A percentile compares a stretch with the other conserved stretches of the same genome.
These are phyloP conservation scores for Fraxinus pennsylvanica DNA, from an alignment of 257 asterid species.

Conservation along the genomic window DNA sequence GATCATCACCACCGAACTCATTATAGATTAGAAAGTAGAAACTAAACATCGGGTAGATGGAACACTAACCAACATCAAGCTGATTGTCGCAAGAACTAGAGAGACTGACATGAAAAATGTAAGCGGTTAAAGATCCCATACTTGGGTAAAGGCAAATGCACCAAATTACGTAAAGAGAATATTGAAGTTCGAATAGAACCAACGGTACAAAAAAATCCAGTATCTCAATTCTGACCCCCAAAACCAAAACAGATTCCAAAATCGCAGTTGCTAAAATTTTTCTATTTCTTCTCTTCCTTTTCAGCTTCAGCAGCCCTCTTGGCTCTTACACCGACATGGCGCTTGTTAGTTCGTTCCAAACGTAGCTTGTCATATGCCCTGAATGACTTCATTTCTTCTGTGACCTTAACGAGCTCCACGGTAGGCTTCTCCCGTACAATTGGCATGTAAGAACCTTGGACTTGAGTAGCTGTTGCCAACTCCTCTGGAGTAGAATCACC, in stretches of 20 bases:
- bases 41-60: no score
- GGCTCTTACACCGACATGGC: constrained; percentile 73
- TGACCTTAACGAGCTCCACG: constrained; percentile 67
- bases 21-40: no score
- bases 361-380: constrained; percentile 77
- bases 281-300: constrained; percentile 80
- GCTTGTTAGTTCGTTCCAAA: constrained; percentile 59
- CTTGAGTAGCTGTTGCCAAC: constrained; percentile 71
- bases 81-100: background rate
- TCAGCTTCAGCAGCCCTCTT: constrained; percentile 95
- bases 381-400: constrained; percentile 69
- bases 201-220: constrained; percentile 29
- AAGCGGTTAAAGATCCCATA: background rate
- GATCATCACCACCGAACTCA: no score
- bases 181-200: constrained; percentile 11
- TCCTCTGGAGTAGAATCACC: constrained; percentile 84
- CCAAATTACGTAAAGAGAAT: background rate
- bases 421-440: constrained; percentile 59
- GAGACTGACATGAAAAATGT: no score
- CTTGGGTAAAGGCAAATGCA: background rate
- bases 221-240: constrained; percentile 15
- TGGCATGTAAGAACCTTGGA: constrained; percentile 64
- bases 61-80: background rate
- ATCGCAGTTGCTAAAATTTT: constrained; percentile 13
- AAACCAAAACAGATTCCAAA: constrained; percentile 24